phyloP scores from a whole-genome alignment of 345 rosid species.

The Gossypium longicalyx region DNA sequence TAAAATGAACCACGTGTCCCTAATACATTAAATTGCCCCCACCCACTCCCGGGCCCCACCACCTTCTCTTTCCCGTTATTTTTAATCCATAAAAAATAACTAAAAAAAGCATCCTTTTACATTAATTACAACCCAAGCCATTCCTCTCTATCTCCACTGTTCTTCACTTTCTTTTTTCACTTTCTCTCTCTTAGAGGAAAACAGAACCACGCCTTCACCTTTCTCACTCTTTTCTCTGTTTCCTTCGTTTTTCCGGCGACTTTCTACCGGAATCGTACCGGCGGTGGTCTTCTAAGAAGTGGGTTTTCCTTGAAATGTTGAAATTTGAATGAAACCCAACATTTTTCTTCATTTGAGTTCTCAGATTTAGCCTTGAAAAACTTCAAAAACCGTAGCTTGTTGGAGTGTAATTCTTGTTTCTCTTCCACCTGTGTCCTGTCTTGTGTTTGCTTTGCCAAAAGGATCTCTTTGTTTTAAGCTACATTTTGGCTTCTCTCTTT shows the following conservation, averaged over 20 bases:
- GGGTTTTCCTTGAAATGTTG: not conserved
- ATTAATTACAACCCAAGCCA: not conserved
- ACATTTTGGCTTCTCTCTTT: not conserved
- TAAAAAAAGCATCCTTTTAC: not conserved
- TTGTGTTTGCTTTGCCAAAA: not conserved
- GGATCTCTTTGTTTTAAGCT: not conserved
- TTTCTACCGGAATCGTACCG: slow-evolving; percentile 10
- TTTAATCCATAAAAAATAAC: not conserved
- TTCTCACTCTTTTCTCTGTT: not conserved
- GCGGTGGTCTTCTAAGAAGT: not conserved
- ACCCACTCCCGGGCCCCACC: not conserved
- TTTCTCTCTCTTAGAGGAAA: not conserved
- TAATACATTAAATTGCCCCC: slow-evolving; percentile 22
- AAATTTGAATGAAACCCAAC: not conserved
- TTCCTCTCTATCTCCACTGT: not conserved
- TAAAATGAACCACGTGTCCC: slow-evolving; percentile 15
- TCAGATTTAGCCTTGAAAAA: not conserved
- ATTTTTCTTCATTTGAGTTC: not conserved
- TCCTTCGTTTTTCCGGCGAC: slow-evolving; percentile 9
- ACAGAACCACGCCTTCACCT: not conserved
- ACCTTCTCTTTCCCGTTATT: slow-evolving; percentile 21
- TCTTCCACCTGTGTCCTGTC: not conserved
- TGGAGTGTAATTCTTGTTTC: too few relatives aligned
- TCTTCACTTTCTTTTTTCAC: not conserved
- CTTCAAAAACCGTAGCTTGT: not conserved